These are phyloP conservation scores for Cyberlindnera nakhonratchasimensis DNA, from an alignment of 805 yeast species.

Conservation along the genomic window DNA sequence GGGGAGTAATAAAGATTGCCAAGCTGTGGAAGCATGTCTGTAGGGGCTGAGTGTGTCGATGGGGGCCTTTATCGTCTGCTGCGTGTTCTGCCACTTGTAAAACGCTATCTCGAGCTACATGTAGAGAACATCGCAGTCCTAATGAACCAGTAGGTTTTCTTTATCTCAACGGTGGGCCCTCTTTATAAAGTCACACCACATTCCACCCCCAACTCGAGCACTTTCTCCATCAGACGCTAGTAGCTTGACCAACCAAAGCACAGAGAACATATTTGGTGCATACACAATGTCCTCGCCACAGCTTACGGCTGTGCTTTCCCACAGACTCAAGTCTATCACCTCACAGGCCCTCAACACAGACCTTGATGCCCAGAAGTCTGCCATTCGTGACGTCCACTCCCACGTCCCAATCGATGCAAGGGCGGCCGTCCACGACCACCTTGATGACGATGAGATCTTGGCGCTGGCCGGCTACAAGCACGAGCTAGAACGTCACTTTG, in stretches of 20 bases:
- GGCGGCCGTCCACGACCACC: slow-evolving; percentile 18
- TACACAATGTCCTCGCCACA: slow-evolving; percentile 4
- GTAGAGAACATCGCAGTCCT: too few relatives aligned
- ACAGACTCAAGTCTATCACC: slow-evolving; percentile 20
- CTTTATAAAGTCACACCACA: not conserved
- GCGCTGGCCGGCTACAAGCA: slow-evolving; percentile 68
- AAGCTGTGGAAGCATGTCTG: too few relatives aligned
- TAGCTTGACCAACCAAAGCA: too few relatives aligned
- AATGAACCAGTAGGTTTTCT: not conserved
- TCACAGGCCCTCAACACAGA: slow-evolving; percentile 22
- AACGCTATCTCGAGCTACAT: too few relatives aligned
- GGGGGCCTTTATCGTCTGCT: too few relatives aligned
- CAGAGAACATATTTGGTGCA: too few relatives aligned
- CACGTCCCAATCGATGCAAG: slow-evolving; percentile 25
- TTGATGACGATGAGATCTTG: slow-evolving; percentile 28
- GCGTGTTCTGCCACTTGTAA: too few relatives aligned
- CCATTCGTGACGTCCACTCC: slow-evolving; percentile 22
- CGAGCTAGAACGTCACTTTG: slow-evolving; percentile 60
- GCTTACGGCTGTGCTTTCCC: slow-evolving; percentile 14
- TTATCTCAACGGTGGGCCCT: too few relatives aligned
- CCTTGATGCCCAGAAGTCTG: slow-evolving; percentile 17
- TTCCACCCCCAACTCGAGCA: not conserved
- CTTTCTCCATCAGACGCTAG: too few relatives aligned
- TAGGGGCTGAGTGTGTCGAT: too few relatives aligned
- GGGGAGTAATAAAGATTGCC: too few relatives aligned